These are phyloP conservation scores for Aciculosporium take DNA, from an alignment of 2,329 filamentous ascomycete species.

Conservation along the genomic window DNA sequence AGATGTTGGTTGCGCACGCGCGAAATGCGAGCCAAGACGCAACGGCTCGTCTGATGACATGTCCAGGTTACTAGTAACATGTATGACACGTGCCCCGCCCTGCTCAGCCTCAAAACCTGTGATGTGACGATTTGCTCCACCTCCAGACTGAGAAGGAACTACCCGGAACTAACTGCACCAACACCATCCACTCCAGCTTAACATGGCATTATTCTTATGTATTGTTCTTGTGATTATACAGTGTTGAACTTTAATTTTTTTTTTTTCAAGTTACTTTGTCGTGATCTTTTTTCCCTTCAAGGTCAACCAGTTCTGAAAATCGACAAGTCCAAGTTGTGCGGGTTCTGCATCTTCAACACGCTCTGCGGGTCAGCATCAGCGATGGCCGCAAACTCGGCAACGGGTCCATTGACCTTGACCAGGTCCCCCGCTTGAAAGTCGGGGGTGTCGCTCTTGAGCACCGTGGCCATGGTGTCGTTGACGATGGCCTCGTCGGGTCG, in stretches of 20 bases:
- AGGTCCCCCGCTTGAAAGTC: conserved; percentile 56
- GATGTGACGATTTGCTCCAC: background rate
- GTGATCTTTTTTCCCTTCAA: no score
- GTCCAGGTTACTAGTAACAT: no score
- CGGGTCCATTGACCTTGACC: conserved; percentile 40
- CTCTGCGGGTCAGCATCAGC: conserved; percentile 25
- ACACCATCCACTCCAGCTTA: no score
- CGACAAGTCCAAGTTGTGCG: conserved; percentile 48
- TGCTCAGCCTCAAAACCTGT: background rate
- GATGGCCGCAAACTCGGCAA: conserved; percentile 56
- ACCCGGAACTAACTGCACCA: conserved; percentile 1
- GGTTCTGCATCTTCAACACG: conserved; percentile 51
- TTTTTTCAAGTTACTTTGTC: no score
- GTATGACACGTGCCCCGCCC: background rate
- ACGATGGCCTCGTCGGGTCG: conserved; percentile 46
- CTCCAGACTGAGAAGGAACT: conserved; percentile 1
- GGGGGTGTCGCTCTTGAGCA: conserved; percentile 52
- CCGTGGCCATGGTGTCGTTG: conserved; percentile 50
- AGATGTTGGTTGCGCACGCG: no score
- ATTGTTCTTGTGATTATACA: no score
- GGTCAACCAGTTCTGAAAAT: conserved; percentile 60
- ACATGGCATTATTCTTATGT: no score
- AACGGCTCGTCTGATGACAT: no score
- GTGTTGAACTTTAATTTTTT: no score
- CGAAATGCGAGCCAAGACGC: background rate